Evolutionary conservation across 345 rosid genomes (phyloP).

Genomic region (Acer yangbiense): DNA sequence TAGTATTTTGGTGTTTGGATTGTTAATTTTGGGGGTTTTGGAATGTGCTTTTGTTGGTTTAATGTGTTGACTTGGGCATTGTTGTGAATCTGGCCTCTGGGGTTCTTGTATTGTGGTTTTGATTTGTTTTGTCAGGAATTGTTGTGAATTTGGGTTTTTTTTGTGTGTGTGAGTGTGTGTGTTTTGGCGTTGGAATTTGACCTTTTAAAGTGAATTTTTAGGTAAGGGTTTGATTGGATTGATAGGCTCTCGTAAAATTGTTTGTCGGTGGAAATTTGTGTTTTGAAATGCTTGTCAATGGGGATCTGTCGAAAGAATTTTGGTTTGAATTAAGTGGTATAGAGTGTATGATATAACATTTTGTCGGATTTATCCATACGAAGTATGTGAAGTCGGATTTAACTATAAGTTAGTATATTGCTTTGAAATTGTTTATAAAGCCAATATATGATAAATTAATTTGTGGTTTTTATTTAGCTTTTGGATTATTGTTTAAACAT

Average conservation of each 20-base stretch:
- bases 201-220: neutral
- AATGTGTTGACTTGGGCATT: constrained; percentile 10
- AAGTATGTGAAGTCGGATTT: neutral
- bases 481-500: constrained; percentile 19
- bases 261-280: neutral
- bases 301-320: neutral
- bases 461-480: neutral
- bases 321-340: neutral
- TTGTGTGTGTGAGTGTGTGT: neutral
- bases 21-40: neutral
- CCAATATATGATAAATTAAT: neutral
- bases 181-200: neutral
- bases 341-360: neutral
- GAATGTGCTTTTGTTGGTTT: constrained; percentile 12
- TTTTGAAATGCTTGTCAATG: neutral
- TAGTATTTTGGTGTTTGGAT: too few relatives aligned
- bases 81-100: neutral
- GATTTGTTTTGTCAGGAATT: constrained; percentile 17
- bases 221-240: neutral
- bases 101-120: constrained; percentile 7
- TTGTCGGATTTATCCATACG: neutral
- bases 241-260: neutral
- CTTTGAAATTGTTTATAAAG: constrained; percentile 5
- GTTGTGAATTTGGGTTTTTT: constrained; percentile 10
- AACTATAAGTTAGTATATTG: neutral